A percentile compares a stretch with the other conserved stretches of the same genome.
Evolutionary conservation across 208 protist species (phyloP).

Genomic region (Tritrichomonas foetus): DNA sequence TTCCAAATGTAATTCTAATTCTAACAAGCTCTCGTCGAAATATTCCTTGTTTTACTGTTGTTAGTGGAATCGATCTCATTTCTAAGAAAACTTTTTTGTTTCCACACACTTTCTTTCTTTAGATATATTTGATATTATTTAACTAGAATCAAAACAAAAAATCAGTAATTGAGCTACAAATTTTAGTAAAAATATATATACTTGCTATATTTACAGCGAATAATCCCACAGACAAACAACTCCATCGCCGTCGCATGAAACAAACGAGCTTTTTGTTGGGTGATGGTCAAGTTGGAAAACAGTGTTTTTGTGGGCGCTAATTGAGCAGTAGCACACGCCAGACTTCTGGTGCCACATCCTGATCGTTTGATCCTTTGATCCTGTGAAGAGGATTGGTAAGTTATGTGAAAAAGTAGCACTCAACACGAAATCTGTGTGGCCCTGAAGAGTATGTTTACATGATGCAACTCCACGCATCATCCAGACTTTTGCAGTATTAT

Average conservation of each 20-base stretch:
- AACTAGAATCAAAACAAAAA: too few relatives aligned
- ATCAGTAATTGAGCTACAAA: too few relatives aligned
- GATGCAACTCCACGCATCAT: neutral
- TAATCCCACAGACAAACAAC: slow-evolving; percentile 13
- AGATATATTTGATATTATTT: too few relatives aligned
- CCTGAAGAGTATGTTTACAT: neutral
- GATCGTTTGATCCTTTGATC: slow-evolving; percentile 18
- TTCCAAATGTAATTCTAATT: too few relatives aligned
- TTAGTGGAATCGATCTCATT: too few relatives aligned
- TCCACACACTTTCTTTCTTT: too few relatives aligned
- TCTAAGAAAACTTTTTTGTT: too few relatives aligned
- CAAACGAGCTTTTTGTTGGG: neutral
- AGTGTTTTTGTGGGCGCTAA: neutral
- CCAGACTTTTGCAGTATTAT: slow-evolving; percentile 10
- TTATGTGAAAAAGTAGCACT: neutral
- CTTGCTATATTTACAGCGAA: too few relatives aligned
- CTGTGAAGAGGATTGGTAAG: neutral
- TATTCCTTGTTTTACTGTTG: too few relatives aligned
- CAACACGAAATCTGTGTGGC: neutral
- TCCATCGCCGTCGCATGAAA: neutral
- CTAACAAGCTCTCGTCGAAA: too few relatives aligned
- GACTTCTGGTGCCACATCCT: neutral
- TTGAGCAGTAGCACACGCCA: neutral
- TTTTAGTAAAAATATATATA: too few relatives aligned
- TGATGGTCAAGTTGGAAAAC: neutral